These are phyloP conservation scores for Stachybotrys chlorohalonatus DNA, from an alignment of 2,329 filamentous ascomycete species.

Conservation along the genomic window DNA sequence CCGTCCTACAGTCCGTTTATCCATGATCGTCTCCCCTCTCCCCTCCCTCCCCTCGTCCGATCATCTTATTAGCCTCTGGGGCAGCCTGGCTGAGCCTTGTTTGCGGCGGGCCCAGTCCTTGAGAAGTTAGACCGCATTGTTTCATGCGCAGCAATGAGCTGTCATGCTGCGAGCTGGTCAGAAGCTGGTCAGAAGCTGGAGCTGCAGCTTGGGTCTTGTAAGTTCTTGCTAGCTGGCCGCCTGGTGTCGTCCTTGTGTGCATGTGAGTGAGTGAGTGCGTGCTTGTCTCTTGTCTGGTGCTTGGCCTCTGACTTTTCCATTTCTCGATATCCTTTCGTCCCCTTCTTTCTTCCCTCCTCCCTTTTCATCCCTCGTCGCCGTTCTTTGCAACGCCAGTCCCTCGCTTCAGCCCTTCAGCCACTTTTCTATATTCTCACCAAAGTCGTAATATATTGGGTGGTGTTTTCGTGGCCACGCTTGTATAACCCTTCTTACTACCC, in stretches of 20 bases:
- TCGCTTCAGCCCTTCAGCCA: neutral
- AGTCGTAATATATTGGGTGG: neutral
- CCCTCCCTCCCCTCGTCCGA: neutral
- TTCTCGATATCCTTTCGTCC: neutral
- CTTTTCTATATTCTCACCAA: neutral
- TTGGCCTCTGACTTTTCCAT: neutral
- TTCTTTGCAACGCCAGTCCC: neutral
- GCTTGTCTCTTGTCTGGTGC: neutral
- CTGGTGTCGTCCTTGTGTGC: too few relatives aligned
- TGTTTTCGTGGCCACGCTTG: neutral
- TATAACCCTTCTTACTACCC: neutral
- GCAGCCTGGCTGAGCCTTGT: neutral
- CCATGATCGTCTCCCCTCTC: neutral
- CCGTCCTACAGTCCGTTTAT: neutral
- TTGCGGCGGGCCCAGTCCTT: neutral
- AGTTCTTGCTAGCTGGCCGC: too few relatives aligned
- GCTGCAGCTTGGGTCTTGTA: too few relatives aligned
- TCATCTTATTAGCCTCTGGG: neutral
- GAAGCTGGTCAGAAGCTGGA: too few relatives aligned
- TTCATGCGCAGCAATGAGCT: neutral
- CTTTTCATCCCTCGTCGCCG: neutral
- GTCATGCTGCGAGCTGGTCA: neutral
- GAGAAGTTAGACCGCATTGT: neutral
- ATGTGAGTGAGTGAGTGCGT: neutral
- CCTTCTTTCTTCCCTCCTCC: neutral